Evolutionary conservation across 1,284 basidiomycete genomes (phyloP).

Genomic region (Pseudozyma pruni): DNA sequence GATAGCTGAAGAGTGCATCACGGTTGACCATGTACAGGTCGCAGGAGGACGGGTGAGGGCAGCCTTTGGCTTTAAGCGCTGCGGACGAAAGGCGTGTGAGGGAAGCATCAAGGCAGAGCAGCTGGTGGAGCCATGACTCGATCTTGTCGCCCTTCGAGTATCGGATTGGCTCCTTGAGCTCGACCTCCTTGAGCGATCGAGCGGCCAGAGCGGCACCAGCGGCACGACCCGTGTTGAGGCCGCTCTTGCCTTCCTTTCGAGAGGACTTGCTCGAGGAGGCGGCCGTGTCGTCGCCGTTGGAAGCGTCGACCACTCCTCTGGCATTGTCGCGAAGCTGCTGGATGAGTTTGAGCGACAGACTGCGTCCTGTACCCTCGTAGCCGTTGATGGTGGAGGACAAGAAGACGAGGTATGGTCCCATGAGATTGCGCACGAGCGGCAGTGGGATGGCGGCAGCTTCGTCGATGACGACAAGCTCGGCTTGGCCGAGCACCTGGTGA

Average conservation of each 20-base stretch:
- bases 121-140: constrained; percentile 91
- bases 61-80: constrained; percentile 50
- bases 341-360: constrained; percentile 95
- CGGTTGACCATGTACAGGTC: constrained; percentile 95
- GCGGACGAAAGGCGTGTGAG: constrained; percentile 73
- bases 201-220: constrained; percentile 70
- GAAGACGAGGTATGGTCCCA: constrained; percentile 98
- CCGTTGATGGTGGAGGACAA: constrained; percentile 99
- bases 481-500: constrained; percentile 94
- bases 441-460: constrained; percentile 98
- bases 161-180: constrained; percentile 93
- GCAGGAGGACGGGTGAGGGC: constrained; percentile 89
- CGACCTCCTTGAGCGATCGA: constrained; percentile 89
- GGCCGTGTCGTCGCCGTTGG: constrained; percentile 70
- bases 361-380: constrained; percentile 98
- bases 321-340: constrained; percentile 87
- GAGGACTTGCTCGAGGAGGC: constrained; percentile 69
- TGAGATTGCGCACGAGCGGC: constrained; percentile 90
- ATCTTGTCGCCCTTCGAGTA: constrained; percentile 88
- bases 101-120: constrained; percentile 94
- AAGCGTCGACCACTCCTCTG: constrained; percentile 69
- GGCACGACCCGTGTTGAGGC: constrained; percentile 45
- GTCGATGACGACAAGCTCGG: constrained; percentile 96
- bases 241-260: constrained; percentile 69
- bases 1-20: constrained; percentile 96